Evolutionary conservation across 2,329 filamentous ascomycete genomes (phyloP).

Genomic region (Fusarium guadeloupense): DNA sequence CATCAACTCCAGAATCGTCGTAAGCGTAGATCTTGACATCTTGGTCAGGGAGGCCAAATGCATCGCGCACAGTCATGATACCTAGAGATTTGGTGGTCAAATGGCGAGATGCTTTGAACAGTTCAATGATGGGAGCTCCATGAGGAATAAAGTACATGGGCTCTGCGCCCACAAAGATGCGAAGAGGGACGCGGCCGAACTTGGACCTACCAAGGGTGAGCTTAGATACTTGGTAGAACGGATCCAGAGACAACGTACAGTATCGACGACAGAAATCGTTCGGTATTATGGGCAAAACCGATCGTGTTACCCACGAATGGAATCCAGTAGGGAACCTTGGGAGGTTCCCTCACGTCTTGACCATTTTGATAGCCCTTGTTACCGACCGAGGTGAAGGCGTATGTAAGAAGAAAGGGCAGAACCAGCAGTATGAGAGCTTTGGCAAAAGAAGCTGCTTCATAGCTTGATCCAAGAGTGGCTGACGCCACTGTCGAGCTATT

Average conservation of each 20-base stretch:
- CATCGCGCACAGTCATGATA: constrained; percentile 27
- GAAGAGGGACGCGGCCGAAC: constrained; percentile 28
- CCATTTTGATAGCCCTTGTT: constrained; percentile 12
- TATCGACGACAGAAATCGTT: constrained; percentile 19
- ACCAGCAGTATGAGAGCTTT: neutral
- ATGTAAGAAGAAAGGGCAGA: constrained; percentile 16
- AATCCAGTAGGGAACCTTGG: constrained; percentile 29
- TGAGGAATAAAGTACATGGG: constrained; percentile 35
- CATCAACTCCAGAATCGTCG: constrained; percentile 19
- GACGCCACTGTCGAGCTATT: neutral
- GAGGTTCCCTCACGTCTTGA: constrained; percentile 3
- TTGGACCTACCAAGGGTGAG: constrained; percentile 21
- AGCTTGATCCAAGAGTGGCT: neutral
- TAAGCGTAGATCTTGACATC: constrained; percentile 13
- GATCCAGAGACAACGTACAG: neutral
- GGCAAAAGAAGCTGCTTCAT: neutral
- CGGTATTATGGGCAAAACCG: constrained; percentile 27
- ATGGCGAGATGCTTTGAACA: constrained; percentile 27
- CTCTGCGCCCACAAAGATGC: constrained; percentile 27
- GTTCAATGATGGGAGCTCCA: constrained; percentile 15
- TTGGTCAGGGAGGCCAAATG: constrained; percentile 19
- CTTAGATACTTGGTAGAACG: fast-evolving
- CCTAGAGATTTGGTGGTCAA: constrained; percentile 26
- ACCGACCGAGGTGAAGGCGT: constrained; percentile 2
- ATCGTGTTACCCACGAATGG: constrained; percentile 25